Evolutionary conservation across 2,329 filamentous ascomycete genomes (phyloP).

Genomic region (Hypoxylon sp.): DNA sequence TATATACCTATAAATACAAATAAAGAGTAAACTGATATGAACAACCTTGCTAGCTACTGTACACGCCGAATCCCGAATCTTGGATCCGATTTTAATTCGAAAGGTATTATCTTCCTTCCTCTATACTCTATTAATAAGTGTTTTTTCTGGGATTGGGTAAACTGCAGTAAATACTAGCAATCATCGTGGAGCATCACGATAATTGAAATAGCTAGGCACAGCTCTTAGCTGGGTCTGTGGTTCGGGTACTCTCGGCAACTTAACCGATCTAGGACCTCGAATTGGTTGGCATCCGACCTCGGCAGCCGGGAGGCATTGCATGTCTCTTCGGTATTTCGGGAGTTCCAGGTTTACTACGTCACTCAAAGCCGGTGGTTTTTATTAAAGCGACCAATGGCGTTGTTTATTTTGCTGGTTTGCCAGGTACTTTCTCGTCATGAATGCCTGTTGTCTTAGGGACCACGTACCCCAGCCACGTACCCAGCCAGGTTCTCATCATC

Average conservation of each 20-base stretch:
- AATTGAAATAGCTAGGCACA: slow-evolving; percentile 17
- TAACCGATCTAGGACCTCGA: slow-evolving; percentile 35
- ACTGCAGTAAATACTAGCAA: slow-evolving; percentile 1
- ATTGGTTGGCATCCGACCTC: slow-evolving; percentile 45
- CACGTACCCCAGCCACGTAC: background rate
- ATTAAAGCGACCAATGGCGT: slow-evolving; percentile 22
- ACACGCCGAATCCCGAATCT: slow-evolving; percentile 23
- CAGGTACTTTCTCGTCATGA: slow-evolving; percentile 3
- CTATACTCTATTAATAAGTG: slow-evolving; percentile 1
- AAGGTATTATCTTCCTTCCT: slow-evolving; percentile 2
- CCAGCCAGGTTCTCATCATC: slow-evolving; percentile 25
- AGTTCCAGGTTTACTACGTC: slow-evolving; percentile 40
- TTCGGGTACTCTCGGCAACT: slow-evolving; percentile 45
- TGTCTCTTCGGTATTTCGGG: slow-evolving; percentile 40
- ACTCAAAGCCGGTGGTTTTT: slow-evolving; percentile 29
- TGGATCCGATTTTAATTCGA: slow-evolving; percentile 9
- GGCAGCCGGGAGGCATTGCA: slow-evolving; percentile 36
- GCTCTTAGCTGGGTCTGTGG: slow-evolving; percentile 16
- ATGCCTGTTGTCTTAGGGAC: slow-evolving; percentile 23
- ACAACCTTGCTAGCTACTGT: slow-evolving; percentile 12
- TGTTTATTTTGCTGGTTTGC: slow-evolving; percentile 8
- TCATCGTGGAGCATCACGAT: slow-evolving; percentile 26
- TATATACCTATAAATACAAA: slow-evolving; percentile 43
- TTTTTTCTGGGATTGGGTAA: slow-evolving; percentile 7
- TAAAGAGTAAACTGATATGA: slow-evolving; percentile 38